Conservation (phyloP, 2,329 filamentous ascomycete genomes). For the Cladosporium sp. region DNA sequence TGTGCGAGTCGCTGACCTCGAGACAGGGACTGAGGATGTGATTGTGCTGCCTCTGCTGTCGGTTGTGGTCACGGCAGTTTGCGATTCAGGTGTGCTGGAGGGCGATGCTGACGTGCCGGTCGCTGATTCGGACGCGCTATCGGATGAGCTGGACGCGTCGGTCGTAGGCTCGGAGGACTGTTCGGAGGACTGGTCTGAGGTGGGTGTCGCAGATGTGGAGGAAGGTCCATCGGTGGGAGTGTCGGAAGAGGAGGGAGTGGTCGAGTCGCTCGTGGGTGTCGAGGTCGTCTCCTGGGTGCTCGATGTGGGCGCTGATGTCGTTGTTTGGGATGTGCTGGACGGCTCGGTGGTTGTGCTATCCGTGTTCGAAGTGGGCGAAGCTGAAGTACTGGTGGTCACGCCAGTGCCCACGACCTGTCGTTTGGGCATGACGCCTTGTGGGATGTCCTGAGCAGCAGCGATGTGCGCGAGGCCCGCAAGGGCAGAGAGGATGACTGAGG, state of each 20-base stretch:
- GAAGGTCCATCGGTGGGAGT: background rate
- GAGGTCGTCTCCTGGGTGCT: background rate
- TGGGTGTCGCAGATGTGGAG: background rate
- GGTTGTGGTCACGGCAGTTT: conserved; percentile 28
- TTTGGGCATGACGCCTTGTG: conserved; percentile 31
- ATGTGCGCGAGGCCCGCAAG: conserved; percentile 30
- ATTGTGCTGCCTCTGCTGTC: conserved; percentile 26
- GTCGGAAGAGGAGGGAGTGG: conserved; percentile 7
- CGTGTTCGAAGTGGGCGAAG: conserved; percentile 11
- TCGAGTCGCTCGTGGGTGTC: background rate
- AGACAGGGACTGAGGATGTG: conserved; percentile 24
- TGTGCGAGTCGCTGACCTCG: conserved; percentile 14
- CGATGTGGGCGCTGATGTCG: conserved; percentile 10
- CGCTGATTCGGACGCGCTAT: background rate
- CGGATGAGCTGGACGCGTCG: background rate
- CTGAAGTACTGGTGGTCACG: conserved; percentile 15
- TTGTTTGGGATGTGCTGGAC: conserved; percentile 12
- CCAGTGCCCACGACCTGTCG: conserved; percentile 32
- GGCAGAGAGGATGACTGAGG: conserved; percentile 23
- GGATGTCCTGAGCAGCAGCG: conserved; percentile 24
- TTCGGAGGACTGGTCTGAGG: background rate
- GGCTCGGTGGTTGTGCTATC: conserved; percentile 6
- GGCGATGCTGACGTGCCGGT: conserved; percentile 11
- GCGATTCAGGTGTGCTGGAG: conserved; percentile 21
- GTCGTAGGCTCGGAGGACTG: background rate